Conservation (phyloP, 2,329 filamentous ascomycete species). For the Monilinia polystroma region DNA sequence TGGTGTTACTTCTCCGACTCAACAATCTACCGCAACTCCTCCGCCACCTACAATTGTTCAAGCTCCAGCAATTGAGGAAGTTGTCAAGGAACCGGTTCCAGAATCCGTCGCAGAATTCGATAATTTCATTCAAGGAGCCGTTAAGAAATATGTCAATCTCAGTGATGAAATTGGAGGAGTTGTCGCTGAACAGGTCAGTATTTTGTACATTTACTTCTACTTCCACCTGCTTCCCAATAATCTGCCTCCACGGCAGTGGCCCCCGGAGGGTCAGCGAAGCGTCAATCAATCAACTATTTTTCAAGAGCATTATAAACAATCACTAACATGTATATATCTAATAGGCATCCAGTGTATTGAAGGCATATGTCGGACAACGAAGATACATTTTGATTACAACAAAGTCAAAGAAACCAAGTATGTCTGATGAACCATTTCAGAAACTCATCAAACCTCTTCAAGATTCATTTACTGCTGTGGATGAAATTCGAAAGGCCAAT, state of each 20-base stretch:
- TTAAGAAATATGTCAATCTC: slow-evolving; percentile 74
- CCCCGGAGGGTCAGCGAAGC: background rate
- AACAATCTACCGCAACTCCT: background rate
- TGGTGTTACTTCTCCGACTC: slow-evolving; percentile 41
- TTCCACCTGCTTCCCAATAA: background rate
- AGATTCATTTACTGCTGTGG: slow-evolving; percentile 74
- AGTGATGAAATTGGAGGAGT: slow-evolving; percentile 76
- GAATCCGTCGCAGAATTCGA: slow-evolving; percentile 88
- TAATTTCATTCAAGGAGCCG: slow-evolving; percentile 67
- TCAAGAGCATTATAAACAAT: background rate
- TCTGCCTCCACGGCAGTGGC: background rate
- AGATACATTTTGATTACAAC: slow-evolving; percentile 85
- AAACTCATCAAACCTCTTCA: slow-evolving; percentile 86
- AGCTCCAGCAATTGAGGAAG: slow-evolving; percentile 31
- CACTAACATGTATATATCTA: slow-evolving; percentile 25
- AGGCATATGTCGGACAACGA: slow-evolving; percentile 79
- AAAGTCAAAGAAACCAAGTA: slow-evolving; percentile 88
- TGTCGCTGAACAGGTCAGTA: slow-evolving; percentile 73
- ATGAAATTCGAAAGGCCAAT: slow-evolving; percentile 78
- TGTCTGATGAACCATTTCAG: slow-evolving; percentile 61
- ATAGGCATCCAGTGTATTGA: slow-evolving; percentile 53
- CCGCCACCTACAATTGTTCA: slow-evolving; percentile 8
- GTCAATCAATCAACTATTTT: background rate
- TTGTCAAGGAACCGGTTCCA: slow-evolving; percentile 58
- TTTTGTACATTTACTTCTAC: background rate